A percentile compares a stretch with the other conserved stretches of the same genome.
Evolutionary conservation across 2,329 filamentous ascomycete genomes (phyloP).

Genomic region (Aspergillus sp.): DNA sequence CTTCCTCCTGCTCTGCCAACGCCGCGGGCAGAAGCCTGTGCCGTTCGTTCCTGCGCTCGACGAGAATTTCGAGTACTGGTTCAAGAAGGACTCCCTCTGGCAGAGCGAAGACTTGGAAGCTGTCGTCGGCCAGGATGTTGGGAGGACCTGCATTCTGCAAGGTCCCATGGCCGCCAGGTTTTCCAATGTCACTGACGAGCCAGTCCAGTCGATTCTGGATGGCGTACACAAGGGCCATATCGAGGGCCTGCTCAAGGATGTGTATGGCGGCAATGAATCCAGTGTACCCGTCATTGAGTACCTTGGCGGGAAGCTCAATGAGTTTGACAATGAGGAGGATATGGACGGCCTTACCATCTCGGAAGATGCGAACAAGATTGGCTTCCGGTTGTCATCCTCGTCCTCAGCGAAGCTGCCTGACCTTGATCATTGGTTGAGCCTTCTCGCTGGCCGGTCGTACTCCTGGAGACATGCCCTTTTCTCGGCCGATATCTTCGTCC

Average conservation of each 20-base stretch:
- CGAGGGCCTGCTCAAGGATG: conserved; percentile 62
- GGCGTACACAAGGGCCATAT: conserved; percentile 86
- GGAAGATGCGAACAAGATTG: conserved; percentile 68
- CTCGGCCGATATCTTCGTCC: conserved; percentile 84
- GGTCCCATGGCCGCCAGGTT: conserved; percentile 88
- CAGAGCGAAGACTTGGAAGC: conserved; percentile 96
- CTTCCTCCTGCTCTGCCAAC: conserved; percentile 86
- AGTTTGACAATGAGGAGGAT: conserved; percentile 62
- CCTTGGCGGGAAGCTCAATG: conserved; percentile 77
- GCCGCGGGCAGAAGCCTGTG: conserved; percentile 87
- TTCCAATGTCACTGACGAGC: conserved; percentile 82
- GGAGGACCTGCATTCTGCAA: conserved; percentile 90
- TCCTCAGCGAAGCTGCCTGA: conserved; percentile 66
- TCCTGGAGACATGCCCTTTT: conserved; percentile 95
- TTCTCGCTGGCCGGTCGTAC: conserved; percentile 74
- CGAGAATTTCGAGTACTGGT: conserved; percentile 97
- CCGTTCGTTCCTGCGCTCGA: conserved; percentile 94
- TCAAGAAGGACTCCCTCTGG: conserved; percentile 99
- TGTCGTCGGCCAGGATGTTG: conserved; percentile 91
- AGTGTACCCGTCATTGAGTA: conserved; percentile 83
- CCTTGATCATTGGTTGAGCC: conserved; percentile 72
- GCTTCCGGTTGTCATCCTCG: conserved; percentile 71
- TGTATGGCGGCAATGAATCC: conserved; percentile 64
- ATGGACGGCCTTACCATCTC: conserved; percentile 78
- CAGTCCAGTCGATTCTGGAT: conserved; percentile 88